Base-by-base conservation (phyloP, 2,329 filamentous ascomycete species). In the Cladosporium phlei region DNA sequence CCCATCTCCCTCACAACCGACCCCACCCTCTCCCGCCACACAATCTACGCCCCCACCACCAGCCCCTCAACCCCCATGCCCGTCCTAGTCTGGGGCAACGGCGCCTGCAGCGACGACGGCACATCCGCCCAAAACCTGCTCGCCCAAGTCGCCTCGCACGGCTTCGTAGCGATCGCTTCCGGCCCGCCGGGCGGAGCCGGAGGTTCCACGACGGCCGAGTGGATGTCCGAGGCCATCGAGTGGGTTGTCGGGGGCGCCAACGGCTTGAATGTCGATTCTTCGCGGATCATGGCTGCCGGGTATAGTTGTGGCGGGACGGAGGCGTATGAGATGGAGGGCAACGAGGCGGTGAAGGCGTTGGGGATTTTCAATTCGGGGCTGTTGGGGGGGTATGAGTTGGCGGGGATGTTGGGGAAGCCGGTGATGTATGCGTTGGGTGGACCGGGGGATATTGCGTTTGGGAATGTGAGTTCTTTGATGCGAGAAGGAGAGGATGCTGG, bases 71-170 rank as follows among this genome's bases (percentile, higher is more conserved):
- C 16, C 4, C 55, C 53, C 24, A 47, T 58, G 12, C 58, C 57
- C 16, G 56, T 59, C 1, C 30, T 60, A 4, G 44, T 56, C 20
- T 60, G 58, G 58, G 56, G 56, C 21, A 59, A 60, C 45, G 57
- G 58, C 16, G 57, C 47, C 28, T 59, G 57, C 49, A 47, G 44
- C 20, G 47, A 51, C 20, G 51, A 59, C 11, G 58, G 51, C 6
- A 49, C 46, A 9, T 38, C 40, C 5, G 48, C 53, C 33, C 34
- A 21, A 4, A 42, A 52, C 10, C 45, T 60, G 22, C 50, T 60
- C 11, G 43, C 51, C 12, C 44, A 58, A 27, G 34, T 58, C 27
- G 56, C 56, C 21, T 52, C 49, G 10, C 51, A 58, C 34, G 58
- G 58, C 9, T 53, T 53, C 39, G 25, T 60, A 1, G 55, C 45